Evolutionary conservation across 805 yeast genomes (phyloP).

Genomic region (Wickerhamomyces hampshirensis): DNA sequence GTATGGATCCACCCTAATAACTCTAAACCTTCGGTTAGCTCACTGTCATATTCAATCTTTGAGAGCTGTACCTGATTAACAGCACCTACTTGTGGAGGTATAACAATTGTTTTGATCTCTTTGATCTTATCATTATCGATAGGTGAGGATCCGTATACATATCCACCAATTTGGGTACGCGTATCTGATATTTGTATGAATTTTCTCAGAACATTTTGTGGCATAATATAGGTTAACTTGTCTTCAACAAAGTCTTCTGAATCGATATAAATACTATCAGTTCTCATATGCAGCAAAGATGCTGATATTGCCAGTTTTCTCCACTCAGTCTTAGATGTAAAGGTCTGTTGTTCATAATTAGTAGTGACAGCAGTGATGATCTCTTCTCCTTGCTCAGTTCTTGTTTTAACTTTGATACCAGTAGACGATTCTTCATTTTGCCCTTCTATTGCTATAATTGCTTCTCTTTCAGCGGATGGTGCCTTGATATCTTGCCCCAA

Average conservation of each 20-base stretch:
- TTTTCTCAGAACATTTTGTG: conserved; percentile 72
- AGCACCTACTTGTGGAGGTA: conserved; percentile 87
- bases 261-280: conserved; percentile 69
- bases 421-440: conserved; percentile 36
- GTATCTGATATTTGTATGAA: conserved; percentile 79
- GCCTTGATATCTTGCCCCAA: conserved; percentile 91
- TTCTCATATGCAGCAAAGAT: conserved; percentile 62
- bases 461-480: conserved; percentile 83
- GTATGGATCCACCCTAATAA: conserved; percentile 96
- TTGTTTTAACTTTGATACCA: conserved; percentile 71
- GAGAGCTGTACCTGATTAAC: conserved; percentile 42
- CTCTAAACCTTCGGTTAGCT: conserved; percentile 53
- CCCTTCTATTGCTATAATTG: conserved; percentile 69
- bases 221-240: conserved; percentile 68
- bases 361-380: conserved; percentile 92
- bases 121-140: conserved; percentile 65
- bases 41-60: conserved; percentile 44
- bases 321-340: conserved; percentile 89
- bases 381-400: conserved; percentile 94
- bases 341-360: conserved; percentile 78
- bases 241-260: conserved; percentile 60
- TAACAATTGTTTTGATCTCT: conserved; percentile 68
- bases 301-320: conserved; percentile 79
- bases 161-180: conserved; percentile 78
- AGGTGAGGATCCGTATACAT: conserved; percentile 76